These are phyloP conservation scores for Penicillium sp. DNA, from an alignment of 2,329 filamentous ascomycete species.

Conservation along the genomic window DNA sequence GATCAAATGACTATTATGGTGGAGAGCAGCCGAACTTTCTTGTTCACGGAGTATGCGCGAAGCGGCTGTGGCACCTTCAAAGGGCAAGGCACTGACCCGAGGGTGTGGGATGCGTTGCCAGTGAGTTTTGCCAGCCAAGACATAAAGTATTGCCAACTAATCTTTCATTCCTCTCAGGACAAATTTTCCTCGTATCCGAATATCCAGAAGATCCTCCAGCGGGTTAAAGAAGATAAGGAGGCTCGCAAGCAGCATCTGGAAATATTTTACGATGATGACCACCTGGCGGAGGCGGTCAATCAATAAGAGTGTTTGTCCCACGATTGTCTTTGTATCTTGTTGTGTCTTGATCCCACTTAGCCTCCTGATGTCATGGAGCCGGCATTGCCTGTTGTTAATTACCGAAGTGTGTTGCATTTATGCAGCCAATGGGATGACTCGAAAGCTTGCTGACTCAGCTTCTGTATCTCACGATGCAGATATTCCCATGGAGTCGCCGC, in stretches of 20 bases:
- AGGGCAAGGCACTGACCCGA: slow-evolving; percentile 27
- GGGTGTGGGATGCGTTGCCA: slow-evolving; percentile 21
- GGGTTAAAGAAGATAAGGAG: slow-evolving; percentile 15
- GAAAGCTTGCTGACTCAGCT: neutral
- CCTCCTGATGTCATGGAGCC: neutral
- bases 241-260: neutral
- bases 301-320: neutral
- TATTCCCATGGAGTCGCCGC: neutral
- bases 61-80: slow-evolving; percentile 28
- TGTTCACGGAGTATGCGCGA: slow-evolving; percentile 31
- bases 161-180: slow-evolving; percentile 14
- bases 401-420: neutral
- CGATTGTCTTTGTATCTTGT: neutral
- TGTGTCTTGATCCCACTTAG: neutral
- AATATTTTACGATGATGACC: neutral
- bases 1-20: slow-evolving; percentile 35
- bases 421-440: neutral
- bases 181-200: slow-evolving; percentile 30
- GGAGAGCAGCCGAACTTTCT: slow-evolving; percentile 28
- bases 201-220: slow-evolving; percentile 27
- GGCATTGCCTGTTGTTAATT: neutral
- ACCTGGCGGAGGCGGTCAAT: neutral
- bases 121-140: neutral
- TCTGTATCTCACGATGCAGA: neutral
- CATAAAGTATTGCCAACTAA: neutral